These are phyloP conservation scores for Golovinomyces cichoracearum DNA, from an alignment of 2,329 filamentous ascomycete genomes.

Conservation along the genomic window DNA sequence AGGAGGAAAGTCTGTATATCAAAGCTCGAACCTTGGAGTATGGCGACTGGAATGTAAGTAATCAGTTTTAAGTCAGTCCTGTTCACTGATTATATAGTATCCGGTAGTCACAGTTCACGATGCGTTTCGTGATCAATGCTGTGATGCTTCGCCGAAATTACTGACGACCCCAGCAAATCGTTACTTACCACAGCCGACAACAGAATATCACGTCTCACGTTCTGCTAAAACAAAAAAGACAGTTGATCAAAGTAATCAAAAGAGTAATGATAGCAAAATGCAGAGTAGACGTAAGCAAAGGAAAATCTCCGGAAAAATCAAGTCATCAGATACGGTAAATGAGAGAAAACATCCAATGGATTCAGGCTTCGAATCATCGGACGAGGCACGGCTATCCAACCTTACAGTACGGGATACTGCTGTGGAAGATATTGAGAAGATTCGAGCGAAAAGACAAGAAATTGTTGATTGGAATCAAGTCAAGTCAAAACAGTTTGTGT, in stretches of 20 bases:
- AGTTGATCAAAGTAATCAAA: conserved; percentile 15
- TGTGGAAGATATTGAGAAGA: conserved; percentile 34
- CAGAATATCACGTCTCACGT: conserved; percentile 14
- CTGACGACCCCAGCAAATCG: conserved; percentile 29
- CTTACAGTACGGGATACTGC: conserved; percentile 37
- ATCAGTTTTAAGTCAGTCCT: not conserved
- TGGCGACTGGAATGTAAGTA: conserved; percentile 78
- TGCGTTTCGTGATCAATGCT: conserved; percentile 42
- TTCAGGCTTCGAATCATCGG: conserved; percentile 25
- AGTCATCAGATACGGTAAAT: too few relatives aligned
- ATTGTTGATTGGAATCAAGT: conserved; percentile 32
- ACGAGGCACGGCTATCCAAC: conserved; percentile 37
- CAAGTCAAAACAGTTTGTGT: conserved; percentile 29
- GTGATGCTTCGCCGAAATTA: conserved; percentile 24
- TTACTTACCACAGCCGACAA: conserved; percentile 26
- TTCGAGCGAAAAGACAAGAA: conserved; percentile 35
- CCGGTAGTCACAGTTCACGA: conserved; percentile 72
- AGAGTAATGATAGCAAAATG: conserved; percentile 12
- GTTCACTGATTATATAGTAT: conserved; percentile 32
- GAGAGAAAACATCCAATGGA: conserved; percentile 23
- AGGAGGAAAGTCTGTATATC: conserved; percentile 45
- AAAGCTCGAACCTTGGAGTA: conserved; percentile 50
- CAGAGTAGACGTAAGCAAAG: conserved; percentile 6
- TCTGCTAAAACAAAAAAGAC: conserved; percentile 18
- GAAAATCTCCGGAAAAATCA: conserved; percentile 13